A percentile compares a stretch with the other conserved stretches of the same genome.
Evolutionary conservation across 805 yeast species (phyloP).

Genomic region (Starmerella apis): DNA sequence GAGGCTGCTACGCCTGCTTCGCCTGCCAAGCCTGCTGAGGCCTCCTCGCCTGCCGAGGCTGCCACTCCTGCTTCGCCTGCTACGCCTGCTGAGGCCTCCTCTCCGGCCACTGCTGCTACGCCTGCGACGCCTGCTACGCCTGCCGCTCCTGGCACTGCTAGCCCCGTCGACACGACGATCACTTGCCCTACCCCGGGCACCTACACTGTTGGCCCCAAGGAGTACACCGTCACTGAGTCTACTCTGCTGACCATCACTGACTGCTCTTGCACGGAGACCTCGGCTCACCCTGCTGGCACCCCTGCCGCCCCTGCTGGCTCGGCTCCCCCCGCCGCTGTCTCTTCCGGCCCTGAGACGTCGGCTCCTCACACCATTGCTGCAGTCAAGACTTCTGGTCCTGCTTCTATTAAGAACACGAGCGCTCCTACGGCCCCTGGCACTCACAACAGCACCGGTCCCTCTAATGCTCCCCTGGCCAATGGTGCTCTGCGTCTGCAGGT

Average conservation of each 20-base stretch:
- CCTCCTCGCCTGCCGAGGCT: constrained; percentile 1
- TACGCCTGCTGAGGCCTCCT: neutral
- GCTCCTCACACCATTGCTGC: neutral
- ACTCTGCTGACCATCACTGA: constrained; percentile 18
- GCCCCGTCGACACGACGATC: constrained; percentile 9
- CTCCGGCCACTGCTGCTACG: constrained; percentile 4
- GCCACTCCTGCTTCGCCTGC: constrained; percentile 23
- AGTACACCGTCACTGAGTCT: constrained; percentile 15
- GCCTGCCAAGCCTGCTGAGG: constrained; percentile 4
- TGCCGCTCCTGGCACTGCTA: constrained; percentile 1
- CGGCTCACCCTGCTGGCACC: constrained; percentile 1
- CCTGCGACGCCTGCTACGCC: constrained; percentile 6
- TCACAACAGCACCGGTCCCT: neutral
- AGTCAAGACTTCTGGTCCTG: neutral
- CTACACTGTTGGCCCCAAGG: constrained; percentile 7
- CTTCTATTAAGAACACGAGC: neutral
- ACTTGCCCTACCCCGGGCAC: constrained; percentile 16
- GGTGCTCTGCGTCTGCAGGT: constrained; percentile 3
- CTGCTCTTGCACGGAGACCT: constrained; percentile 22
- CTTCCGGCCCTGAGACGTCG: constrained; percentile 4
- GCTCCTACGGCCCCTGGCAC: neutral
- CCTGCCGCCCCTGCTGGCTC: neutral
- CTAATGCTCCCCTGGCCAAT: constrained; percentile 5
- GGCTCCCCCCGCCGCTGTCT: neutral
- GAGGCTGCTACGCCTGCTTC: constrained; percentile 9